Percentiles rank a stretch among this genome's conserved stretches.
These are phyloP conservation scores for Sporothrix sp. DNA, from an alignment of 2,329 filamentous ascomycete species.

Conservation along the genomic window DNA sequence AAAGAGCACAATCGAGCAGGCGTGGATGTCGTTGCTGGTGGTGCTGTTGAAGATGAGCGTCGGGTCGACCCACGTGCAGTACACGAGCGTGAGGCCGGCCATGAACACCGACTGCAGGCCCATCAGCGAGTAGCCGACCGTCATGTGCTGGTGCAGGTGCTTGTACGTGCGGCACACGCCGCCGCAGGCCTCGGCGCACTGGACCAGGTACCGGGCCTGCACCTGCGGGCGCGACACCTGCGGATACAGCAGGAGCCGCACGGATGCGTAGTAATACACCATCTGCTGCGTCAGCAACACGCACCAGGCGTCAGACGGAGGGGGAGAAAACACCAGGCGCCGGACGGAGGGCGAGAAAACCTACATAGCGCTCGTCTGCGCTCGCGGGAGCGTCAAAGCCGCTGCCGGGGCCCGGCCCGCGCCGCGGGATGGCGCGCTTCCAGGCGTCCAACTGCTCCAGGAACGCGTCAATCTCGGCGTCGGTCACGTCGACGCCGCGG, in stretches of 20 bases:
- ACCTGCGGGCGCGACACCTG: conserved; percentile 4
- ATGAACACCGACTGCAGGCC: conserved; percentile 5
- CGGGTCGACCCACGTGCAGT: conserved; percentile 25
- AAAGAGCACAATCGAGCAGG: conserved; percentile 9
- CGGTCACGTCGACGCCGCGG: conserved; percentile 1
- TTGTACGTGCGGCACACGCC: conserved; percentile 21
- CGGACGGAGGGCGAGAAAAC: background rate
- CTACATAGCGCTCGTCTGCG: background rate
- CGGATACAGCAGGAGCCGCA: conserved; percentile 5
- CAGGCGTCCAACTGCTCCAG: conserved; percentile 16
- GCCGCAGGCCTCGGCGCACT: conserved; percentile 16
- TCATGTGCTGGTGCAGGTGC: conserved; percentile 1
- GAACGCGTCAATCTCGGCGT: conserved; percentile 13
- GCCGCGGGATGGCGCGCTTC: conserved; percentile 16
- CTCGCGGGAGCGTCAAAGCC: conserved; percentile 8
- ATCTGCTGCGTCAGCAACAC: conserved; percentile 15
- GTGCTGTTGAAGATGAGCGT: conserved; percentile 5
- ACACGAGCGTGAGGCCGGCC: conserved; percentile 24
- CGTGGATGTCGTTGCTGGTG: conserved; percentile 11
- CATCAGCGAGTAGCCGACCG: conserved; percentile 7
- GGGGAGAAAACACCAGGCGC: too few species aligned
- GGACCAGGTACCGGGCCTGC: background rate
- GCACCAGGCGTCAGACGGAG: too few species aligned
- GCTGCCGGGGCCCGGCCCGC: too few species aligned
- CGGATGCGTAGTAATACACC: conserved; percentile 9